These are phyloP conservation scores for Sequoia sempervirens DNA, from an alignment of 75 land plant species.

Conservation along the genomic window DNA sequence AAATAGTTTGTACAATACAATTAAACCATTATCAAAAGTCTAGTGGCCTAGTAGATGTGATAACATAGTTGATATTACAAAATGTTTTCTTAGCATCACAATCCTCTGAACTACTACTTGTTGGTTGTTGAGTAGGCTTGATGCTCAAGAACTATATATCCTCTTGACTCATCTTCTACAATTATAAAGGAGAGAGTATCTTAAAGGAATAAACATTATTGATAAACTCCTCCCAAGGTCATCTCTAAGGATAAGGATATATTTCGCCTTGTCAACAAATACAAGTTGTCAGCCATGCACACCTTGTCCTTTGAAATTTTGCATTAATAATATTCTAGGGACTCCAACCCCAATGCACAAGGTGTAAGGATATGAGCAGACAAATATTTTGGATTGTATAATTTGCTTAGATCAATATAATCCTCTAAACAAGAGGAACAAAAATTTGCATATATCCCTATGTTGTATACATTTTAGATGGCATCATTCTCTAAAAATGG, in stretches of 20 bases:
- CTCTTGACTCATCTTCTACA: slow-evolving; percentile 55
- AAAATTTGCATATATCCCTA: too few species aligned
- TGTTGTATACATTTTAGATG: too few species aligned
- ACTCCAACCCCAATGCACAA: slow-evolving; percentile 66
- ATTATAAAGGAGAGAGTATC: slow-evolving; percentile 75
- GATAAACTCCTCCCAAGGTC: slow-evolving; percentile 80
- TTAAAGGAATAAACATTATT: slow-evolving; percentile 70
- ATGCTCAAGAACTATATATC: slow-evolving; percentile 2
- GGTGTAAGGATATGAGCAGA: slow-evolving; percentile 66
- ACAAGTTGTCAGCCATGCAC: too few species aligned
- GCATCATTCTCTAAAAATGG: too few species aligned
- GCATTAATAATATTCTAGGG: too few species aligned
- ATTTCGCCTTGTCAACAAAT: too few species aligned
- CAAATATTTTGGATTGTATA: slow-evolving; percentile 63
- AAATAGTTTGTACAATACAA: not conserved
- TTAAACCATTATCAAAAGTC: not conserved
- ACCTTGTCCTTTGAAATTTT: too few species aligned
- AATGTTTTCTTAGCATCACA: not conserved
- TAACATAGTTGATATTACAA: not conserved
- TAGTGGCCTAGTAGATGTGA: slow-evolving; percentile 1
- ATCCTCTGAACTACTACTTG: slow-evolving; percentile 11
- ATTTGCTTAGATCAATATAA: slow-evolving; percentile 94
- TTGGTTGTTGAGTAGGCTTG: not conserved
- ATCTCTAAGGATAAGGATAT: too few species aligned
- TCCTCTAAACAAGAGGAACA: too few species aligned